These are phyloP conservation scores for Dictyostelium discoideum DNA, from an alignment of 78 protist genomes.

Conservation along the genomic window dicty_2.7 NC_007089.4:2123001-2123500, in stretches of 20 bases:
- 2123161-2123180: no score
- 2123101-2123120: neutral
- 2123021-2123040: conserved; percentile 18
- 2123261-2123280: neutral
- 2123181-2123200: conserved; percentile 16
- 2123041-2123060: conserved; percentile 27
- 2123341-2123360: conserved; percentile 66
- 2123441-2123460: neutral
- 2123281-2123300: neutral
- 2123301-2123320: conserved; percentile 26
- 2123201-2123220: conserved; percentile 29
- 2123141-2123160: no score
- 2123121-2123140: neutral
- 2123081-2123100: neutral
- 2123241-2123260: conserved; percentile 20
- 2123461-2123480: no score
- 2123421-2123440: conserved; percentile 49
- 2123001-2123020: neutral
- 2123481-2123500: no score
- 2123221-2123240: conserved; percentile 33
- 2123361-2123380: conserved; percentile 78
- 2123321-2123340: conserved; percentile 60
- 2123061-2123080: conserved; percentile 10
- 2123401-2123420: conserved; percentile 68
- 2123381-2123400: conserved; percentile 80